Percentiles rank a stretch among this genome's conserved stretches.
These are phyloP conservation scores for Colletotrichum brevisporum DNA, from an alignment of 2,329 filamentous ascomycete genomes.

Conservation along the genomic window DNA sequence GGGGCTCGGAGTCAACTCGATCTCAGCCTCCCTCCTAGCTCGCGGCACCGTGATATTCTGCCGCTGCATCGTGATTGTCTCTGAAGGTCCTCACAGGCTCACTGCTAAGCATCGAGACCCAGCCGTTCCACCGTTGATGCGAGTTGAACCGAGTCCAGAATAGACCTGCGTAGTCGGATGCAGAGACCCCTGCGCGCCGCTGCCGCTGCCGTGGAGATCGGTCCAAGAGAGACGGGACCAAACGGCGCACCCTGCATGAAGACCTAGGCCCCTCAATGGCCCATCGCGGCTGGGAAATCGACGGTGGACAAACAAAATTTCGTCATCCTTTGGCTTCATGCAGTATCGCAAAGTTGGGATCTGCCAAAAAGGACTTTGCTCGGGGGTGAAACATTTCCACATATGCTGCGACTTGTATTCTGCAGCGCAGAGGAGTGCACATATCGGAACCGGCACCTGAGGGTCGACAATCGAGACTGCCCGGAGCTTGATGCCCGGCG, in stretches of 20 bases:
- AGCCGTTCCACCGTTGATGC: constrained; percentile 32
- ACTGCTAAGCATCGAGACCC: constrained; percentile 3
- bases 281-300: background rate
- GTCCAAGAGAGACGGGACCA: constrained; percentile 22
- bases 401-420: constrained; percentile 8
- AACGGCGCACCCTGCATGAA: constrained; percentile 27
- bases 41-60: constrained; percentile 1
- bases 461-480: constrained; percentile 14
- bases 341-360: constrained; percentile 23
- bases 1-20: constrained; percentile 13
- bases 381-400: constrained; percentile 6
- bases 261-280: constrained; percentile 18
- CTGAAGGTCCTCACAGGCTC: background rate
- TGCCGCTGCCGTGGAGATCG: constrained; percentile 33
- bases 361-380: constrained; percentile 4
- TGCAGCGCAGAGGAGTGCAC: constrained; percentile 31
- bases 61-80: constrained; percentile 4
- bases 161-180: constrained; percentile 37
- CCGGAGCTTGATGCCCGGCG: constrained; percentile 24
- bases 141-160: constrained; percentile 30
- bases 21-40: constrained; percentile 17
- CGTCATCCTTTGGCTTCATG: constrained; percentile 29
- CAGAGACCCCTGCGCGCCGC: constrained; percentile 24
- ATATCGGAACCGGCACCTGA: background rate
- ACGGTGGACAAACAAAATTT: constrained; percentile 36